phyloP scores from a whole-genome alignment of 1,284 basidiomycete genomes.

The Leccinum variabile region DNA sequence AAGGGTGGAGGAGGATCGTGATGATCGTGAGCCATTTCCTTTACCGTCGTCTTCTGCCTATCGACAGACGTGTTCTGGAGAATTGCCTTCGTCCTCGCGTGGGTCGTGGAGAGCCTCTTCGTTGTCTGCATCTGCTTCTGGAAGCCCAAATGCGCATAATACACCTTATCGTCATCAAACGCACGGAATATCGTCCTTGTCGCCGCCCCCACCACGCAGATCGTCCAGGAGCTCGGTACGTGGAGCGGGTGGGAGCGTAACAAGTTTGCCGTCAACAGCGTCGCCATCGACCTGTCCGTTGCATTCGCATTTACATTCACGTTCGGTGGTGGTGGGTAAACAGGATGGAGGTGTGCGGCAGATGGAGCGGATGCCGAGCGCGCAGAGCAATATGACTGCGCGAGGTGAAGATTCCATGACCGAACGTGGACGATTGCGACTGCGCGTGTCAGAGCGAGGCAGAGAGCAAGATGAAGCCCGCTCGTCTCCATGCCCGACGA shows the following conservation, averaged over 20 bases:
- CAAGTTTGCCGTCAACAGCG: conserved; percentile 6
- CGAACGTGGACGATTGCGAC: neutral
- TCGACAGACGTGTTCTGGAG: conserved; percentile 11
- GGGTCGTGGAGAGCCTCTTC: conserved; percentile 14
- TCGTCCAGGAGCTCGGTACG: conserved; percentile 13
- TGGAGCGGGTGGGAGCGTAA: conserved; percentile 4
- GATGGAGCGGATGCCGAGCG: conserved; percentile 27
- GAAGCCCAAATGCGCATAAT: conserved; percentile 3
- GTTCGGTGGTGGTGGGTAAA: conserved; percentile 9
- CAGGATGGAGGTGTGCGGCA: conserved; percentile 14
- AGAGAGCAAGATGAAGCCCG: neutral
- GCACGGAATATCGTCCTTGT: neutral
- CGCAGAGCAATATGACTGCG: conserved; percentile 35
- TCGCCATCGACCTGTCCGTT: neutral
- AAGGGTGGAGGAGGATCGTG: conserved; percentile 4
- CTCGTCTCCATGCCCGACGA: neutral
- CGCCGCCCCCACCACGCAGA: conserved; percentile 31
- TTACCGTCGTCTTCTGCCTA: conserved; percentile 3
- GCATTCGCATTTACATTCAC: neutral
- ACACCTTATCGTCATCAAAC: conserved; percentile 12
- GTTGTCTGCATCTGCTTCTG: conserved; percentile 6
- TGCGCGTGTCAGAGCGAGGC: neutral
- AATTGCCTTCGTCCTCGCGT: neutral
- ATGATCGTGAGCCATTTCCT: conserved; percentile 6
- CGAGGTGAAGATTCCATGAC: conserved; percentile 5